Evolutionary conservation across 306 rosid genomes (phyloP).

Genomic region (Dryas alaskensis): DNA sequence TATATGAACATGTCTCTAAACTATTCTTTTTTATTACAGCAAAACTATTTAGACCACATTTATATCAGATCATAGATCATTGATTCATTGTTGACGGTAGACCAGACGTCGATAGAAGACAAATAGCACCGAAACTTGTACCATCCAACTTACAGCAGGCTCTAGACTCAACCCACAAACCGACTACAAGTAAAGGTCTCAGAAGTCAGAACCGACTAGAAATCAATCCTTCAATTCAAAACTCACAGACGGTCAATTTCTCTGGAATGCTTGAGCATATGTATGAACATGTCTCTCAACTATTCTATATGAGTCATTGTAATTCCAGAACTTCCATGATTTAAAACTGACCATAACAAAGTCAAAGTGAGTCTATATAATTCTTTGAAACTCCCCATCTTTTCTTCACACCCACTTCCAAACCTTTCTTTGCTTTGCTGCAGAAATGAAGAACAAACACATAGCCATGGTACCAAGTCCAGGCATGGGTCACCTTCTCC

Average conservation of each 20-base stretch:
- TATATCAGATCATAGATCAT: no score
- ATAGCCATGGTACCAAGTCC: conserved; percentile 58
- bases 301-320: background rate
- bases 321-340: background rate
- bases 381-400: background rate
- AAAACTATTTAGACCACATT: no score
- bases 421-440: background rate
- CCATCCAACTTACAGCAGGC: background rate
- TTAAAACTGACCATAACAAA: no score
- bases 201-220: no score
- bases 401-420: background rate
- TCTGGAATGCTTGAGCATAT: background rate
- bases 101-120: no score
- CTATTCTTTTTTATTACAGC: background rate
- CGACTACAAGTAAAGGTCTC: no score
- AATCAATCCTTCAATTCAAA: no score
- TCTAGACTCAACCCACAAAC: background rate
- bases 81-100: no score
- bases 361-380: background rate
- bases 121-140: no score
- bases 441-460: background rate
- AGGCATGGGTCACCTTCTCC: conserved; percentile 83
- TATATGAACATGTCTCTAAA: no score
- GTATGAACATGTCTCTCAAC: background rate
- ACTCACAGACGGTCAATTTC: background rate